Percentiles rank a stretch among this genome's conserved stretches.
Conservation (phyloP, 495 filamentous ascomycete species). For the Extremus antarcticus region DNA sequence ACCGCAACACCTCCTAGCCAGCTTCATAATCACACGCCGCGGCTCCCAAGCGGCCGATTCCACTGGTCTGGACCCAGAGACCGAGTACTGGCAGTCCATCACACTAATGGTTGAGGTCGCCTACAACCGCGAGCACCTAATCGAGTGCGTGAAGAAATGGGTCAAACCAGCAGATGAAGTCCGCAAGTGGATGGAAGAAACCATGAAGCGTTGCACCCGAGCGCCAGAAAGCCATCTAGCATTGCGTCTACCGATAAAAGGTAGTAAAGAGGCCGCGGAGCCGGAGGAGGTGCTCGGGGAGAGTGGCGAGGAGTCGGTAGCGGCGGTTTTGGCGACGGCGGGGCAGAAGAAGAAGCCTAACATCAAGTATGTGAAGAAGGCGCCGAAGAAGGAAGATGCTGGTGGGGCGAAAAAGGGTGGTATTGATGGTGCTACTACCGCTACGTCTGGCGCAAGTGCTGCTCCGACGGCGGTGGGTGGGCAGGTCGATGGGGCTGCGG, state of each 20-base stretch:
- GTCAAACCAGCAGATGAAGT: slow-evolving; percentile 72
- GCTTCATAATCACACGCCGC: slow-evolving; percentile 50
- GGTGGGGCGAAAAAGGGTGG: background rate
- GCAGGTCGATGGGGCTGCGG: background rate
- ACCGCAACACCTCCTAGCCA: slow-evolving; percentile 42
- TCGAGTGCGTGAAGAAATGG: slow-evolving; percentile 66
- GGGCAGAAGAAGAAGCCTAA: slow-evolving; percentile 4
- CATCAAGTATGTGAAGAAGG: slow-evolving; percentile 15
- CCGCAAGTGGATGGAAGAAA: slow-evolving; percentile 49
- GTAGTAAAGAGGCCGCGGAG: slow-evolving; percentile 1
- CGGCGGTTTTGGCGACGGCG: background rate
- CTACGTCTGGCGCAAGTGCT: background rate
- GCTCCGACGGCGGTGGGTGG: background rate
- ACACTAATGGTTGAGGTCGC: slow-evolving; percentile 59
- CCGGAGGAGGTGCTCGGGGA: background rate
- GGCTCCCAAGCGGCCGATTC: slow-evolving; percentile 11
- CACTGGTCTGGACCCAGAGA: slow-evolving; percentile 29
- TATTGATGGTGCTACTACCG: background rate
- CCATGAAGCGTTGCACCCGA: slow-evolving; percentile 31
- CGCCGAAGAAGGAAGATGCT: background rate
- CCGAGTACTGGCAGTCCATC: slow-evolving; percentile 83
- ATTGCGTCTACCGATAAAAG: slow-evolving; percentile 26
- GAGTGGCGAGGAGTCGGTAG: background rate
- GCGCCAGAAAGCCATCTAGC: slow-evolving; percentile 27
- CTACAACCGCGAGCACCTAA: slow-evolving; percentile 47